A percentile compares a stretch with the other conserved stretches of the same genome.
Conservation (phyloP, 495 filamentous ascomycete genomes). For the Cryomyces minteri region DNA sequence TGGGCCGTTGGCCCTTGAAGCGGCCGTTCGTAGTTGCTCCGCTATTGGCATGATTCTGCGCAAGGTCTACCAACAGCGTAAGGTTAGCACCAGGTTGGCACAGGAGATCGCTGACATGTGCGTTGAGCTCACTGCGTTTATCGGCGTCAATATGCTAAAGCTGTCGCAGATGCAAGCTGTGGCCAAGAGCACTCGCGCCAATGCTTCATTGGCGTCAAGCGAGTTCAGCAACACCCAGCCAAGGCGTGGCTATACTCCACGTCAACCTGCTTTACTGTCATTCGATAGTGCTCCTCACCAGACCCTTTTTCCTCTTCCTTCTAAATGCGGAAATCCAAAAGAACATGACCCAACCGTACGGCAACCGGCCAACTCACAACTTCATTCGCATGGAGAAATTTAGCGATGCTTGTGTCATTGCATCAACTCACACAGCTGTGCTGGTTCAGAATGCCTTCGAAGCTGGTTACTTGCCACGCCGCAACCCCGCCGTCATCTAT, state of each 20-base stretch:
- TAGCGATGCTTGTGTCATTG: constrained; percentile 50
- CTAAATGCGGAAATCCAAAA: constrained; percentile 27
- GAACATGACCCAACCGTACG: constrained; percentile 5
- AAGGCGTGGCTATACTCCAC: constrained; percentile 47
- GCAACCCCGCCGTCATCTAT: constrained; percentile 55
- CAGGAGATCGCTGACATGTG: constrained; percentile 41
- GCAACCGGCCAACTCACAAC: constrained; percentile 13
- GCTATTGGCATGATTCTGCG: constrained; percentile 49
- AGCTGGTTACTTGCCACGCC: constrained; percentile 39
- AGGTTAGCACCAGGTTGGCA: constrained; percentile 45
- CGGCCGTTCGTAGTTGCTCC: constrained; percentile 36
- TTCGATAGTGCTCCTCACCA: constrained; percentile 52
- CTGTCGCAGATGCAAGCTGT: constrained; percentile 19
- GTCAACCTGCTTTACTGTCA: constrained; percentile 53
- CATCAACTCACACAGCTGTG: constrained; percentile 47
- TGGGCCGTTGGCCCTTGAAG: constrained; percentile 24
- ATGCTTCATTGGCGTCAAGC: constrained; percentile 31
- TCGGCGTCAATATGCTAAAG: too few relatives aligned
- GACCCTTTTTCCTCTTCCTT: constrained; percentile 48
- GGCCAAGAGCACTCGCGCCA: constrained; percentile 27
- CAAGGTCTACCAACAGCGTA: constrained; percentile 49
- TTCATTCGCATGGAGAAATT: constrained; percentile 38
- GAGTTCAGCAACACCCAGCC: constrained; percentile 26
- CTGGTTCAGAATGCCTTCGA: constrained; percentile 38
- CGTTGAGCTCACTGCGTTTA: too few relatives aligned